phyloP scores from a whole-genome alignment of 108 stramenopile genomes.

The Poteriospumella lacustris region DNA sequence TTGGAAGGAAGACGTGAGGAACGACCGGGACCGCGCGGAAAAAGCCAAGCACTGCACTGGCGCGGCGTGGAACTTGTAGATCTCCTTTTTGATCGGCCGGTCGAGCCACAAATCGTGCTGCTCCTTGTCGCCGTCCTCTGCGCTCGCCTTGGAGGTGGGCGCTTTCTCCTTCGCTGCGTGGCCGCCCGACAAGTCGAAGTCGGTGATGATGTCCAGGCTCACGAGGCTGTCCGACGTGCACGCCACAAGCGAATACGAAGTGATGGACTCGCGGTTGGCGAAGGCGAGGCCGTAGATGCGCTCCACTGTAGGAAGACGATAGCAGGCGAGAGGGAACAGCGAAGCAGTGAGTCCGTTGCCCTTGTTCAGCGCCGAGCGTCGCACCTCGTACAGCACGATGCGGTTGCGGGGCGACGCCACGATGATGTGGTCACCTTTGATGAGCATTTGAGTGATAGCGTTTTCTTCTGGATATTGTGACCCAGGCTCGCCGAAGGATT shows the following conservation, averaged over 20 bases:
- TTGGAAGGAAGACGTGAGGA: constrained; percentile 4
- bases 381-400: not conserved
- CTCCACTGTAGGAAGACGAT: not conserved
- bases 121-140: too few species aligned
- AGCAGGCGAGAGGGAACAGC: not conserved
- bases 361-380: not conserved
- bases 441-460: not conserved
- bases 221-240: not conserved
- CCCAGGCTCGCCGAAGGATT: not conserved
- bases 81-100: too few species aligned
- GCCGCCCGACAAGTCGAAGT: not conserved
- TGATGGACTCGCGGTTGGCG: not conserved
- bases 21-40: not conserved
- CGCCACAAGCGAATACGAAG: not conserved
- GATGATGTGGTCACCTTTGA: constrained; percentile 6
- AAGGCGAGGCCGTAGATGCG: not conserved
- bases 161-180: not conserved
- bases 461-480: not conserved
- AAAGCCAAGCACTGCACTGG: not conserved
- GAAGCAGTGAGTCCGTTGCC: not conserved
- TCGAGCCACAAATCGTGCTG: too few species aligned
- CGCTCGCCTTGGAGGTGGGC: too few species aligned
- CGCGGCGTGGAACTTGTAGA: not conserved
- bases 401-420: not conserved
- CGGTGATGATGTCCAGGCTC: not conserved